A percentile compares a stretch with the other conserved stretches of the same genome.
These are phyloP conservation scores for Angophora floribunda DNA, from an alignment of 345 rosid genomes.

Conservation along the genomic window DNA sequence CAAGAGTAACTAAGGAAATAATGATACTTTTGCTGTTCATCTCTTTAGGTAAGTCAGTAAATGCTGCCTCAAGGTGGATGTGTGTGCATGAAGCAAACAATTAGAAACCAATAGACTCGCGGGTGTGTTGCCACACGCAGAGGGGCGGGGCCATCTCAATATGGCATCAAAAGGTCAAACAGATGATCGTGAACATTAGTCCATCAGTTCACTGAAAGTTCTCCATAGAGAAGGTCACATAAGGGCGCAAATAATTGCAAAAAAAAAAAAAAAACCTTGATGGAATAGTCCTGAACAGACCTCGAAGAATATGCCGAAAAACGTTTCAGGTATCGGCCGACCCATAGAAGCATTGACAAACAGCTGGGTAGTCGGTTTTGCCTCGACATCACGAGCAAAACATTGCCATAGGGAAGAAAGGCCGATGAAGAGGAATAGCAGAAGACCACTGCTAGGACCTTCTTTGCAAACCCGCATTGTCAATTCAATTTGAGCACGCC, in stretches of 20 bases:
- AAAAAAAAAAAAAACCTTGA: background rate
- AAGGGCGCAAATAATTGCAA: background rate
- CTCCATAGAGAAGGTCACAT: background rate
- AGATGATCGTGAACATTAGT: background rate
- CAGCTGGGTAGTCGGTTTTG: conserved; percentile 33
- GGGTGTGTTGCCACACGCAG: background rate
- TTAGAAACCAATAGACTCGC: background rate
- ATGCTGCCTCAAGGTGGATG: background rate
- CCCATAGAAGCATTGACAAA: conserved; percentile 46
- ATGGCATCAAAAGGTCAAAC: background rate
- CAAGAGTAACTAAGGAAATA: background rate
- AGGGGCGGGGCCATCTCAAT: background rate
- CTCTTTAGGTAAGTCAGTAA: background rate
- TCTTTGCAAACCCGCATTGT: conserved; percentile 31
- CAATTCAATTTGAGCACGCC: conserved; percentile 11
- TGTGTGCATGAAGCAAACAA: background rate
- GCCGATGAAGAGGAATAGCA: conserved; percentile 29
- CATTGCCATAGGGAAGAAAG: conserved; percentile 27
- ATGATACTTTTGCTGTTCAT: background rate
- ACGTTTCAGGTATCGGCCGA: conserved; percentile 53
- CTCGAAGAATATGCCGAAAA: conserved; percentile 91
- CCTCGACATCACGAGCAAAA: conserved; percentile 33
- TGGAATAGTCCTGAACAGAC: conserved; percentile 11
- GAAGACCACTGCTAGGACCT: conserved; percentile 15
- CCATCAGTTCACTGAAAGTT: background rate